Conservation (phyloP, 805 yeast species). For the Maudiozyma bulderi region DNA sequence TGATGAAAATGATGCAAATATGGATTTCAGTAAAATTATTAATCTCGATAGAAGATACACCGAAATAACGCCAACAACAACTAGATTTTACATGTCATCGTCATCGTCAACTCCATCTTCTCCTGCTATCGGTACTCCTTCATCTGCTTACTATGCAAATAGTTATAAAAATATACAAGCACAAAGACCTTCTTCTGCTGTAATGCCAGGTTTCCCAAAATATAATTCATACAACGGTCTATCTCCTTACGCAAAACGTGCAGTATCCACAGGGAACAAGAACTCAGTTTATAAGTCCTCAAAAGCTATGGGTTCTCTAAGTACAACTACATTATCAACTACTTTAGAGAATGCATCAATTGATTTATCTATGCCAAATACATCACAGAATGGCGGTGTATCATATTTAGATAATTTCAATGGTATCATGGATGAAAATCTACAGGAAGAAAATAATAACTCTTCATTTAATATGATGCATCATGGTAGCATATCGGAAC, state of each 20-base stretch:
- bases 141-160: not conserved
- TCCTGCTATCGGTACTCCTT: not conserved
- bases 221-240: not conserved
- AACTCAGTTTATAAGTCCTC: not conserved
- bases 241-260: not conserved
- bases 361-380: not conserved
- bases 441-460: not conserved
- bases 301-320: not conserved
- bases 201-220: not conserved
- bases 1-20: conserved; percentile 5
- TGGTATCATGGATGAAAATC: not conserved
- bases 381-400: not conserved
- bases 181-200: not conserved
- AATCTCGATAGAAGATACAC: not conserved
- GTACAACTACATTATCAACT: not conserved
- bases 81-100: not conserved
- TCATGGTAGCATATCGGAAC: not conserved
- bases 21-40: conserved; percentile 2
- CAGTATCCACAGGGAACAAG: not conserved
- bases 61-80: not conserved
- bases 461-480: not conserved
- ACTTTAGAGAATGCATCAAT: not conserved
- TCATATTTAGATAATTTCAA: not conserved
- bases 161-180: not conserved
- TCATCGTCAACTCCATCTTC: not conserved